Evolutionary conservation across 805 yeast genomes (phyloP), one percentile per base, ranked within the genome.

Genomic region (Crinitomyces ghanaensis): DNA sequence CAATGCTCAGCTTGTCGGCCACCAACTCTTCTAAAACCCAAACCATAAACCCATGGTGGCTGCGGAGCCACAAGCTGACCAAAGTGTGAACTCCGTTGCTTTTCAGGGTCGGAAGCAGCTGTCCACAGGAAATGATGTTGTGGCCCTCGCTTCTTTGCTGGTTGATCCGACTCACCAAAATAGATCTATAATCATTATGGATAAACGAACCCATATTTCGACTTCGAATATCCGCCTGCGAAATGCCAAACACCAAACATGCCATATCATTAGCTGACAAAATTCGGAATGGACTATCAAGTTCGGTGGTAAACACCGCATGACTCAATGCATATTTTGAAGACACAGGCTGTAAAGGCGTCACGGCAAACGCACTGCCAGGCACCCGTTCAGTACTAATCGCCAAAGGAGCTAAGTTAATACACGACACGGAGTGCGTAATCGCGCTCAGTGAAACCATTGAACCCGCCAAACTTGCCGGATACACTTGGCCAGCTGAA

Each of bases 241-340:
- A 73, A 3, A 81, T 72, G 12, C 95, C 95, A 57, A 86, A 81
- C 61, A 82, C 74, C 38, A 84, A 63, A 49, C 93, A 81, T 0
- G 95, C 93, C 43, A 85, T 62, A 56, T 86, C 96, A 51, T 88
- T 86, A 11, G 93, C 84, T 5, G 93, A 86, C 47, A 72, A 72
- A 31, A 86, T 68, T 18, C 63, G 59, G 86, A 91, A 86, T 1
- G 96, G 96, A 30, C 69, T 66, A 9, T 68, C 72, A 16, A 69
- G 60, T 2, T 73, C 74, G 31, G 93, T 81, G 0, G 95, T 83
- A 52, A 86, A 77, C 8, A 85, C 77, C 0, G 95, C 91, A 49
- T 83, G 91, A 1, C 72, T 63, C 0, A 78, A 56, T 5, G 59
- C 60, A 38, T 75, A 77, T 45, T 80, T 84, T 2, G 80, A 75